Conservation (phyloP, 148 eudicot species). For the Simmondsia chinensis region DNA sequence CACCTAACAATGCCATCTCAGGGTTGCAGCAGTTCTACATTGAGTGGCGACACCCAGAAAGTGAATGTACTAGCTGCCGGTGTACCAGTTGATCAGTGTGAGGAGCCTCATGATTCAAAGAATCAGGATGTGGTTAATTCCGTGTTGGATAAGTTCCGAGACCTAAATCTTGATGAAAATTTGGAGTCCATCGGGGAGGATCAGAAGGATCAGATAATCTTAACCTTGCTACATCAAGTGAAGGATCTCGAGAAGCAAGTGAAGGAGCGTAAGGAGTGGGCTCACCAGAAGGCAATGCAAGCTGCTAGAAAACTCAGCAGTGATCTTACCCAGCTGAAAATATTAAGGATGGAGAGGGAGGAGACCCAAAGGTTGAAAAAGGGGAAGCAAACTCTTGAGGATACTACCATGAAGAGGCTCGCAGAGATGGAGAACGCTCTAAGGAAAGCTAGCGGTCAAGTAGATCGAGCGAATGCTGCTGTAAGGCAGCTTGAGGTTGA, state of each 20-base stretch:
- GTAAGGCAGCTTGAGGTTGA: conserved; percentile 82
- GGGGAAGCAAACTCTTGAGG: conserved; percentile 86
- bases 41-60: conserved; percentile 30
- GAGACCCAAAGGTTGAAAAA: conserved; percentile 83
- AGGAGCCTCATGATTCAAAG: conserved; percentile 33
- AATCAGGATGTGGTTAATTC: conserved; percentile 64
- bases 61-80: conserved; percentile 24
- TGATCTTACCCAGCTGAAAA: conserved; percentile 79
- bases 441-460: conserved; percentile 86
- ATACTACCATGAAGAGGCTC: conserved; percentile 76
- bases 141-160: conserved; percentile 70
- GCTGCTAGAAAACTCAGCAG: conserved; percentile 84
- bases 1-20: conserved; percentile 41
- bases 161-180: conserved; percentile 79
- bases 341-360: conserved; percentile 84
- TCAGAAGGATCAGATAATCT: conserved; percentile 80
- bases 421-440: conserved; percentile 89
- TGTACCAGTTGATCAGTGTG: conserved; percentile 23
- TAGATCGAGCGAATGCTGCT: conserved; percentile 87
- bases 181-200: conserved; percentile 57
- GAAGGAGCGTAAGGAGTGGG: conserved; percentile 94
- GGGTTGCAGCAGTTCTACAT: conserved; percentile 29
- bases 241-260: conserved; percentile 87
- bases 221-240: conserved; percentile 64
- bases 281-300: conserved; percentile 96